phyloP scores from a whole-genome alignment of 2,329 filamentous ascomycete genomes.

The Trichophyton simii region DNA sequence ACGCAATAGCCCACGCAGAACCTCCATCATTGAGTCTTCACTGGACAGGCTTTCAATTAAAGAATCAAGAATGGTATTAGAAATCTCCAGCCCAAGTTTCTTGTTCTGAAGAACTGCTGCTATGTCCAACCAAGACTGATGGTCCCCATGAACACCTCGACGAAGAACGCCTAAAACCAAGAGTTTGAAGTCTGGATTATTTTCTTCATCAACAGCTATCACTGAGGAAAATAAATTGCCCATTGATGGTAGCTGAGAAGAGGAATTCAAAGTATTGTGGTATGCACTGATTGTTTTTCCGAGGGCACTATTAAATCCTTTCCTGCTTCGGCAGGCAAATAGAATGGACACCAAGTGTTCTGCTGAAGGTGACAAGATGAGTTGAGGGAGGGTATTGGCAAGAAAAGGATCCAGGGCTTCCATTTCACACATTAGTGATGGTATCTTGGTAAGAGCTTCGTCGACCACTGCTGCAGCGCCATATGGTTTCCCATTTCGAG shows the following conservation, averaged over 20 bases:
- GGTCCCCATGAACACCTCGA: slow-evolving; percentile 25
- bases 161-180: slow-evolving; percentile 27
- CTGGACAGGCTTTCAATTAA: slow-evolving; percentile 33
- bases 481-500: slow-evolving; percentile 53
- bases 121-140: slow-evolving; percentile 28
- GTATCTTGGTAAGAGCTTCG: slow-evolving; percentile 37
- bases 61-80: slow-evolving; percentile 25
- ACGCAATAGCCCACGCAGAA: slow-evolving; percentile 35
- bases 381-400: slow-evolving; percentile 41
- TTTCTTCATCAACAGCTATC: slow-evolving; percentile 25
- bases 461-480: slow-evolving; percentile 50
- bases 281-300: slow-evolving; percentile 26
- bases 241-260: slow-evolving; percentile 25
- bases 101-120: slow-evolving; percentile 28
- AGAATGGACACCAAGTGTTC: slow-evolving; percentile 54
- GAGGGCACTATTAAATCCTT: slow-evolving; percentile 30
- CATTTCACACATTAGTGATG: slow-evolving; percentile 29
- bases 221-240: slow-evolving; percentile 28
- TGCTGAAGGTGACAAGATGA: slow-evolving; percentile 58
- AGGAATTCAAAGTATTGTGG: slow-evolving; percentile 21
- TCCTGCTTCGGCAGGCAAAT: slow-evolving; percentile 39
- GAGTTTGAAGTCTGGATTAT: slow-evolving; percentile 23
- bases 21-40: slow-evolving; percentile 24
- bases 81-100: slow-evolving; percentile 22
- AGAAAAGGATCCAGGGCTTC: slow-evolving; percentile 41